A percentile compares a stretch with the other conserved stretches of the same genome.
These are phyloP conservation scores for Incumbomyces delicatus DNA, from an alignment of 2,329 filamentous ascomycete species.

Conservation along the genomic window DNA sequence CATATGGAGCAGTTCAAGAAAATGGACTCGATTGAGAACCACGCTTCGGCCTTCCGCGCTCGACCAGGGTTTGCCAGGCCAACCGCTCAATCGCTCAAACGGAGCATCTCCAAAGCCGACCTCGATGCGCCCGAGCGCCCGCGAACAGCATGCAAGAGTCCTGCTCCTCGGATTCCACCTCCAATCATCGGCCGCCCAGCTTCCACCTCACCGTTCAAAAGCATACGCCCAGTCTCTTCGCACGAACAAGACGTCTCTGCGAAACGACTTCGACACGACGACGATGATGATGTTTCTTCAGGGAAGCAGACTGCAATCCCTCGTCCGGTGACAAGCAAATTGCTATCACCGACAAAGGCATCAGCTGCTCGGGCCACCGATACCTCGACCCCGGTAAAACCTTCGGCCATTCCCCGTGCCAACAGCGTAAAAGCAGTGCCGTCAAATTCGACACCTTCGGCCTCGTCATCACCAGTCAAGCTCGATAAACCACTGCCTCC, in stretches of 20 bases:
- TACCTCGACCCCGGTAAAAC: constrained; percentile 36
- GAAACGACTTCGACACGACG: constrained; percentile 62
- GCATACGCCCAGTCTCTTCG: constrained; percentile 22
- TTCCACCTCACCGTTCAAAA: constrained; percentile 24
- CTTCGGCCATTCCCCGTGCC: constrained; percentile 40
- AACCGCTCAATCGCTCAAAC: constrained; percentile 37
- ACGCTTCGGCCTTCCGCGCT: constrained; percentile 63
- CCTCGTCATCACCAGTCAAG: constrained; percentile 7
- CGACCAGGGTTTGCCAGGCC: constrained; percentile 34
- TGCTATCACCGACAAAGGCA: constrained; percentile 71
- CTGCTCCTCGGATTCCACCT: constrained; percentile 25
- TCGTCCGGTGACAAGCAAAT: constrained; percentile 35
- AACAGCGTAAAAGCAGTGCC: constrained; percentile 40
- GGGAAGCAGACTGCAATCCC: constrained; percentile 32
- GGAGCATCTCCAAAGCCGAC: constrained; percentile 52
- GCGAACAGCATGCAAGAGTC: constrained; percentile 27
- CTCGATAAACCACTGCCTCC: constrained; percentile 6
- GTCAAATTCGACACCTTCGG: neutral
- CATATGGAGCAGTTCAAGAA: constrained; percentile 89
- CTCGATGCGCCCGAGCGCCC: constrained; percentile 48
- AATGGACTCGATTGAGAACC: constrained; percentile 91
- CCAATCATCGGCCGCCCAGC: constrained; percentile 24
- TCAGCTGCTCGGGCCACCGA: constrained; percentile 55
- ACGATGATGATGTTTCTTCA: constrained; percentile 60
- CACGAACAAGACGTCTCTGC: constrained; percentile 34